These are phyloP conservation scores for Saccharomycopsis sp. DNA, from an alignment of 805 yeast genomes.

Conservation along the genomic window DNA sequence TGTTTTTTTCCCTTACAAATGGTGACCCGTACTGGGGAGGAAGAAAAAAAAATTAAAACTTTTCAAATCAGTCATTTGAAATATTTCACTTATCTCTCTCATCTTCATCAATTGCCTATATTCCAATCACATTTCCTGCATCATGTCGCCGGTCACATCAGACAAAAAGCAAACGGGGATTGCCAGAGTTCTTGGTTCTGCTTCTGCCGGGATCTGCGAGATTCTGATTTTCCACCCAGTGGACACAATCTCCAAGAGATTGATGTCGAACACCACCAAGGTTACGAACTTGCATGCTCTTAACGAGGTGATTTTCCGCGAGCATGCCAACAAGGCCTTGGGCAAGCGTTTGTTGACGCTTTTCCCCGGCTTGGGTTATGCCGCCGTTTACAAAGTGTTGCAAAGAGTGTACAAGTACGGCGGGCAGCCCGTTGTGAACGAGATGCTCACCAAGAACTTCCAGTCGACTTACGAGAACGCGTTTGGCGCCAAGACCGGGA, in stretches of 20 bases:
- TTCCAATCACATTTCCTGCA: too few species aligned
- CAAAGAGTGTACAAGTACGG: constrained; percentile 99
- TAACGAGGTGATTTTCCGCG: constrained; percentile 80
- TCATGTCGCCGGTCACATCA: background rate
- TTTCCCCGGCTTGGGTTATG: constrained; percentile 97
- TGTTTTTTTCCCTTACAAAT: too few species aligned
- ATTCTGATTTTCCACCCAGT: constrained; percentile 97
- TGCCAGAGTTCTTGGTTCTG: constrained; percentile 93
- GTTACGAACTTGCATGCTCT: constrained; percentile 56
- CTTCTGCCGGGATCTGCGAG: constrained; percentile 95
- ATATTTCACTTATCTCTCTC: too few species aligned
- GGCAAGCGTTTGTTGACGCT: constrained; percentile 68
- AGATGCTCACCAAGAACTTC: constrained; percentile 71
- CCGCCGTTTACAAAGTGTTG: constrained; percentile 91
- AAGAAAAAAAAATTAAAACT: too few species aligned
- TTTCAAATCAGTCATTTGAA: too few species aligned
- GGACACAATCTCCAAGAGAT: constrained; percentile 94
- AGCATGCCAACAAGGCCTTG: constrained; percentile 63
- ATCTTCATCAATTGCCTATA: too few species aligned
- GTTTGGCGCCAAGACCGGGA: constrained; percentile 92
- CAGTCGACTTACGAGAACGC: constrained; percentile 57
- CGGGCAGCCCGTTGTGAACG: constrained; percentile 98
- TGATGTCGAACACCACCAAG: constrained; percentile 72
- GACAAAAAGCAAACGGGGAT: constrained; percentile 82
- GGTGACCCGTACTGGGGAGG: too few species aligned